These are phyloP conservation scores for Phytophthora sp. DNA, from an alignment of 352 stramenopile genomes.

Conservation along the genomic window DNA sequence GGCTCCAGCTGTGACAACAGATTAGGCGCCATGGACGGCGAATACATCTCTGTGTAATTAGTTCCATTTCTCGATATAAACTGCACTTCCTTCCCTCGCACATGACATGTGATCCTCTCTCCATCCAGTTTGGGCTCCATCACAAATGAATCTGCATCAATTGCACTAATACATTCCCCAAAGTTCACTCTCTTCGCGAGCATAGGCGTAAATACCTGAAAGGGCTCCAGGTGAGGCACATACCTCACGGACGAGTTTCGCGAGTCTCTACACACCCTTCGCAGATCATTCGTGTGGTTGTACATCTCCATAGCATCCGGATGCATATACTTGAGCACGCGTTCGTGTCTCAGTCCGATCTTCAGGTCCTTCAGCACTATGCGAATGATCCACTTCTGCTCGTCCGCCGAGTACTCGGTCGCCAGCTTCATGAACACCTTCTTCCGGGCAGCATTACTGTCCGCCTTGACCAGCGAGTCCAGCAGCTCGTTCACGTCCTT, in stretches of 20 bases:
- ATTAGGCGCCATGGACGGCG: slow-evolving; percentile 60
- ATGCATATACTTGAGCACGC: slow-evolving; percentile 82
- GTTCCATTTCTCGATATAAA: slow-evolving; percentile 88
- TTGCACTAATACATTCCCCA: slow-evolving; percentile 77
- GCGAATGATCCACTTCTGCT: slow-evolving; percentile 88
- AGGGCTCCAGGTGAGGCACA: slow-evolving; percentile 78
- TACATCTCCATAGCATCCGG: slow-evolving; percentile 88
- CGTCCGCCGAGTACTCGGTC: slow-evolving; percentile 73
- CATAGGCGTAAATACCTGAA: slow-evolving; percentile 89
- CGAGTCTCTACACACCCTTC: slow-evolving; percentile 73
- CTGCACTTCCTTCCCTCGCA: slow-evolving; percentile 63
- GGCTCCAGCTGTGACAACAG: slow-evolving; percentile 63
- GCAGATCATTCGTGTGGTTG: slow-evolving; percentile 88
- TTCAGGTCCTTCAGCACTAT: slow-evolving; percentile 90
- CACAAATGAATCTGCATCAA: slow-evolving; percentile 74
- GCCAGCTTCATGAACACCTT: slow-evolving; percentile 75
- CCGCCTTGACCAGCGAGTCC: slow-evolving; percentile 53
- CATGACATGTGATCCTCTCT: slow-evolving; percentile 84
- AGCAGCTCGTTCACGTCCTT: slow-evolving; percentile 67
- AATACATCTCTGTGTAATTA: slow-evolving; percentile 84
- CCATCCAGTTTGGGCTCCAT: slow-evolving; percentile 89
- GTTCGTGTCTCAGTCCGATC: slow-evolving; percentile 81
- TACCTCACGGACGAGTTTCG: slow-evolving; percentile 84
- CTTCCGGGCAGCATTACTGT: slow-evolving; percentile 52
- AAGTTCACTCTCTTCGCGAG: slow-evolving; percentile 86